These are phyloP conservation scores for Alternaria tenuissima DNA, from an alignment of 2,329 filamentous ascomycete species.

Conservation along the genomic window DNA sequence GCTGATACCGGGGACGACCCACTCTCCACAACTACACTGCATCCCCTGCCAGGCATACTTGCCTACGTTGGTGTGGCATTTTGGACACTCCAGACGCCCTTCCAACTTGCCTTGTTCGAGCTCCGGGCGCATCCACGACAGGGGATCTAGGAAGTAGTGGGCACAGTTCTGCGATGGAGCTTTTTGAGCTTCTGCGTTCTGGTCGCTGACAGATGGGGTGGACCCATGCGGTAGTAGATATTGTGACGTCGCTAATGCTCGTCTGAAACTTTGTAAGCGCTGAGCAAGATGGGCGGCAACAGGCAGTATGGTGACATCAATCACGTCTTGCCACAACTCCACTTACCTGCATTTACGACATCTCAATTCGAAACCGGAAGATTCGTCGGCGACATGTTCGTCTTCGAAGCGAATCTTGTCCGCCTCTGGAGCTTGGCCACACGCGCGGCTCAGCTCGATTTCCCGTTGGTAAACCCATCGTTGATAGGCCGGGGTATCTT, in stretches of 20 bases:
- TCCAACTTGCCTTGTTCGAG: conserved; percentile 85
- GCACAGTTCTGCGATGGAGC: conserved; percentile 65
- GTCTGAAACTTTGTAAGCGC: conserved; percentile 54
- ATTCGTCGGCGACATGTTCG: conserved; percentile 59
- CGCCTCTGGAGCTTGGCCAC: conserved; percentile 79
- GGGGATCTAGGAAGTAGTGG: conserved; percentile 88
- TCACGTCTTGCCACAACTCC: conserved; percentile 14
- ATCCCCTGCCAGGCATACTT: conserved; percentile 97
- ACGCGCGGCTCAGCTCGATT: conserved; percentile 72
- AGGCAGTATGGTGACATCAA: conserved; percentile 15
- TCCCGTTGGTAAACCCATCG: conserved; percentile 75
- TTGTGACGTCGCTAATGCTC: conserved; percentile 67
- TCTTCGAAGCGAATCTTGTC: conserved; percentile 84
- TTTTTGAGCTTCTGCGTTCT: conserved; percentile 18
- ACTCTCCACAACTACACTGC: conserved; percentile 87
- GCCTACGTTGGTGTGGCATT: conserved; percentile 84
- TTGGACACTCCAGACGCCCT: conserved; percentile 85
- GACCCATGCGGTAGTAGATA: conserved; percentile 73
- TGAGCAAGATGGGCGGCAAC: conserved; percentile 20
- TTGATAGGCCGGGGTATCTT: conserved; percentile 78
- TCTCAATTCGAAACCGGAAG: conserved; percentile 69
- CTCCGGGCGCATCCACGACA: conserved; percentile 92
- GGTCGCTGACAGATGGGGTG: conserved; percentile 28
- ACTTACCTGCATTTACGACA: conserved; percentile 89
- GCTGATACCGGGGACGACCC: conserved; percentile 91